Conservation (phyloP, 1,284 basidiomycete genomes). For the Ceratobasidium sp. region DNA sequence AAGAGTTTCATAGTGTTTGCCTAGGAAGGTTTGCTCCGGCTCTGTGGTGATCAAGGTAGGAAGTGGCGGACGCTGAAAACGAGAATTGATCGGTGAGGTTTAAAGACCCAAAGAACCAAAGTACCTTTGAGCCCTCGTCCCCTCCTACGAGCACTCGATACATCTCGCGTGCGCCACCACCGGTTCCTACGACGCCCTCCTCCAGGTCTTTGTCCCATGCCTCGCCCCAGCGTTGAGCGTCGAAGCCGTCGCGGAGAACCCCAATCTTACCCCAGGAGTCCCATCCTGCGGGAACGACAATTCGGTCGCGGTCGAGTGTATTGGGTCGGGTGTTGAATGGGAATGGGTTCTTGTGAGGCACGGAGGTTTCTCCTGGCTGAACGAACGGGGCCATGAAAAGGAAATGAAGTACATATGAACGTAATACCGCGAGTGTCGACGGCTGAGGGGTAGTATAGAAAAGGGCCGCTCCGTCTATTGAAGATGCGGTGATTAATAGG, state of each 20-base stretch:
- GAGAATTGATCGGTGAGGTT: not conserved
- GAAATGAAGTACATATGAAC: constrained; percentile 90
- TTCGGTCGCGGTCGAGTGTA: constrained; percentile 90
- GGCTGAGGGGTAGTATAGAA: constrained; percentile 93
- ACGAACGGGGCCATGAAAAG: constrained; percentile 84
- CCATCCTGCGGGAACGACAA: constrained; percentile 96
- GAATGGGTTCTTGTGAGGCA: constrained; percentile 80
- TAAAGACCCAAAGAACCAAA: constrained; percentile 44
- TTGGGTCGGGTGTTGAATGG: constrained; percentile 90
- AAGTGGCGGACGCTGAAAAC: constrained; percentile 67
- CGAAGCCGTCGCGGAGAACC: constrained; percentile 92
- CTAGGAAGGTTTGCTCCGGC: constrained; percentile 88
- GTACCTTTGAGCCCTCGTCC: constrained; percentile 78
- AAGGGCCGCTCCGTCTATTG: constrained; percentile 87
- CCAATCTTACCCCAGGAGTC: constrained; percentile 98
- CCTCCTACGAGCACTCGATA: constrained; percentile 72
- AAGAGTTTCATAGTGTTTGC: constrained; percentile 89
- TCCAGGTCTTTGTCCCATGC: constrained; percentile 85
- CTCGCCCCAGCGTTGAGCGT: constrained; percentile 82
- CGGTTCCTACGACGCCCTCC: constrained; percentile 60
- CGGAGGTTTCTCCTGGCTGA: constrained; percentile 68
- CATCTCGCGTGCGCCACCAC: constrained; percentile 68
- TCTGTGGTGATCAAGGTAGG: constrained; percentile 83
- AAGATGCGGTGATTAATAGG: constrained; percentile 19
- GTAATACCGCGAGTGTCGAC: constrained; percentile 80